Percentiles rank a stretch among this genome's conserved stretches.
These are phyloP conservation scores for Beauveria brongniartii DNA, from an alignment of 2,329 filamentous ascomycete genomes.

Conservation along the genomic window DNA sequence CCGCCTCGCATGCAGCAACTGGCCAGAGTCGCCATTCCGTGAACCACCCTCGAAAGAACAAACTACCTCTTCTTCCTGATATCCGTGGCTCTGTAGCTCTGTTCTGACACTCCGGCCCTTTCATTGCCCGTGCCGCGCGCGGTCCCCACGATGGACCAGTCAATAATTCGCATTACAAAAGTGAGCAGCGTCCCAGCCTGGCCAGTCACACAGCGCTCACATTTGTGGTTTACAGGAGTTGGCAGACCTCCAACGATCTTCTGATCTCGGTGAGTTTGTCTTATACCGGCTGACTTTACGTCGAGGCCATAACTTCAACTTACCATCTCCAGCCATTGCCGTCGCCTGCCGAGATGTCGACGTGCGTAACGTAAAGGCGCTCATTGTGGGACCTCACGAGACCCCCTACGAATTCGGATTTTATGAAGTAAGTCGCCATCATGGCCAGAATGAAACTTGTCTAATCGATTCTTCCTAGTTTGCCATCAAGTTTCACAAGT, in stretches of 20 bases:
- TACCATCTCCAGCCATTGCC: conserved; percentile 55
- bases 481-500: conserved; percentile 65
- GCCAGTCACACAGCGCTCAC: not conserved
- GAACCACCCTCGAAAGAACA: not conserved
- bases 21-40: not conserved
- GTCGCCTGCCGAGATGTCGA: conserved; percentile 83
- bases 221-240: conserved; percentile 56
- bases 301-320: not conserved
- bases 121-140: conserved; percentile 6
- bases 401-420: conserved; percentile 97
- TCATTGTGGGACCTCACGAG: conserved; percentile 88
- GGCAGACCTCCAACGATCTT: conserved; percentile 71
- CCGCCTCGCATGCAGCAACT: not conserved
- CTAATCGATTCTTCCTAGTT: conserved; percentile 45
- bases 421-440: conserved; percentile 62
- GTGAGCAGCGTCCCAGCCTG: conserved; percentile 35
- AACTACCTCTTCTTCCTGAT: not conserved
- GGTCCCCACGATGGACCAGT: conserved; percentile 53
- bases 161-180: conserved; percentile 80
- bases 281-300: not conserved
- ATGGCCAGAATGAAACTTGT: not conserved
- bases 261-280: conserved; percentile 65
- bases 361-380: conserved; percentile 75
- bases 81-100: not conserved
- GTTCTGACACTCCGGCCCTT: not conserved